These are phyloP conservation scores for Coniferiporia weirii DNA, from an alignment of 1,284 basidiomycete genomes.

Conservation along the genomic window DNA sequence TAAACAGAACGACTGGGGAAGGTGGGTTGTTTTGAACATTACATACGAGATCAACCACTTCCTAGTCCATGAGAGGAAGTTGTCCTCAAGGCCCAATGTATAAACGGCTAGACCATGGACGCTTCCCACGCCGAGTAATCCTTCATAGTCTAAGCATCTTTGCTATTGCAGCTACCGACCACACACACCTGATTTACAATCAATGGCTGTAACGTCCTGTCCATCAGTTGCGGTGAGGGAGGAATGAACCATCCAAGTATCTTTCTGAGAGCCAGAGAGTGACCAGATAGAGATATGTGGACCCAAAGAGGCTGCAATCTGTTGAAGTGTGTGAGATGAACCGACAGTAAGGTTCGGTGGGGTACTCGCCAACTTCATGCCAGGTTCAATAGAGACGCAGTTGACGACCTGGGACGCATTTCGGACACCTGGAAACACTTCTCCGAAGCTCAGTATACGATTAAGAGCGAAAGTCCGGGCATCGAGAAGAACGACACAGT, in stretches of 20 bases:
- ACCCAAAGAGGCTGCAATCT: constrained; percentile 70
- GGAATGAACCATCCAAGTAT: constrained; percentile 75
- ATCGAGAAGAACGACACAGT: constrained; percentile 64
- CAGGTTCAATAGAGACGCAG: constrained; percentile 62
- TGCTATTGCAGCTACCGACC: not conserved
- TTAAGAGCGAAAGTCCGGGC: constrained; percentile 54
- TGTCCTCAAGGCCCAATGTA: constrained; percentile 70
- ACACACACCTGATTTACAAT: constrained; percentile 62
- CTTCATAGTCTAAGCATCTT: constrained; percentile 34
- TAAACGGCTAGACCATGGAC: constrained; percentile 57
- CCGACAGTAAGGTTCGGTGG: constrained; percentile 5
- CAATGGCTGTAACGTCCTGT: constrained; percentile 53
- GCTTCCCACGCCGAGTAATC: constrained; percentile 65
- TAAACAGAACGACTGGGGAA: not conserved
- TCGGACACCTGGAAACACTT: constrained; percentile 60
- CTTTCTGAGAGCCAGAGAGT: constrained; percentile 53
- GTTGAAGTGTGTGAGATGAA: not conserved
- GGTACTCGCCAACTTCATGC: constrained; percentile 68
- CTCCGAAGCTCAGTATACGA: constrained; percentile 67
- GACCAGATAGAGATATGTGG: constrained; percentile 68
- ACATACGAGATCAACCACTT: constrained; percentile 66
- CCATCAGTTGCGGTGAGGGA: constrained; percentile 56
- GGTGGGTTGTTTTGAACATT: no score
- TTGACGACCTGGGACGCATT: constrained; percentile 45
- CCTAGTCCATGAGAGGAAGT: constrained; percentile 71